Base-by-base conservation (phyloP, 73 alveolate genomes). In the Effrenium voratum region DNA sequence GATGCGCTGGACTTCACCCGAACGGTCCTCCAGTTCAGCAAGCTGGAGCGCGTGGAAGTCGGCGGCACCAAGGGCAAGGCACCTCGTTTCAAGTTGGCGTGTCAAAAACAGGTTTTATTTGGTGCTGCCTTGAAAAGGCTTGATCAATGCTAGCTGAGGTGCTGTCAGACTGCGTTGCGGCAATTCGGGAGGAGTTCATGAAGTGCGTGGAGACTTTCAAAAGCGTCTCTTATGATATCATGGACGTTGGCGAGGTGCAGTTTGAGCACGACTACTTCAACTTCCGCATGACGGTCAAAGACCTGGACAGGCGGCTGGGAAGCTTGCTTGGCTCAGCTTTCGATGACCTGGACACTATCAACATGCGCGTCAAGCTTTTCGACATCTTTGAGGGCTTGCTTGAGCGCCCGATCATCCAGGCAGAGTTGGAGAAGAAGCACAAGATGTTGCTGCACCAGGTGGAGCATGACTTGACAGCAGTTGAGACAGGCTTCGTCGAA, bases 21-120 rank as follows among this genome's bases (percentile, higher is more conserved):
- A 99, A 99, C 99, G 26, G 99, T 92, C 82, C 73, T 92, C 41
- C 98, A 92, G 68, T 92, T 92, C 92, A 50, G 81, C 41, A 92
- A 92, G 98, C 82, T 92, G 80, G 98, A 99, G 84, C 99, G 99
- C 93, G 99, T 99, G 97, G 99, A 99, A 91, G 99, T 99, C 63
- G 99, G 99, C 79, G 99, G 99, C 68, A 99, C 99, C 91, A 99
- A 99, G 99, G 99, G 99, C 84, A 99, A 99, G 99, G 99, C 99
- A 0, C 72, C 68, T 3, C 19, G 34, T 34, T 47, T 43, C 28
- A 10, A 41, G 19, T 8, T 52, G 19, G 26, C 8, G 8, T 12
- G 63, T 52, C 63, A 52, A 52, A 52, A 8, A 12, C 63, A 52
- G 8, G 80, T 22, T 6, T 13, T 16, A 40, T 13, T 28, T 22